These are phyloP conservation scores for Hyaloscypha hepaticicola DNA, from an alignment of 495 filamentous ascomycete species.

Conservation along the genomic window DNA sequence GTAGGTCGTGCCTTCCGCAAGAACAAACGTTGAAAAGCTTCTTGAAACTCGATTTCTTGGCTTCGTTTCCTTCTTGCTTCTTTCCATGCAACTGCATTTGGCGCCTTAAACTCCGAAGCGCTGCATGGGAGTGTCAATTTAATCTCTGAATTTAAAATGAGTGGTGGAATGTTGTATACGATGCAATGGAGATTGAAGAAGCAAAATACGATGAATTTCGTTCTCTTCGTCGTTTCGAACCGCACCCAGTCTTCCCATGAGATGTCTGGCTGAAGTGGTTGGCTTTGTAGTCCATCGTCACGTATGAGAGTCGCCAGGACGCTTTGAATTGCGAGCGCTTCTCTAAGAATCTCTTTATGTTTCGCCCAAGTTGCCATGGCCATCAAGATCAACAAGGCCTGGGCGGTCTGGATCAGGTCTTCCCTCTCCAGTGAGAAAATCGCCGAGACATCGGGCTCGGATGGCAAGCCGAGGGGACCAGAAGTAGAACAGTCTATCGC, in stretches of 20 bases:
- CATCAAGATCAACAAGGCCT: constrained; percentile 93
- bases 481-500: neutral
- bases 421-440: neutral
- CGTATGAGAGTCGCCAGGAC: constrained; percentile 50
- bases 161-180: constrained; percentile 84
- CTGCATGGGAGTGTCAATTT: constrained; percentile 85
- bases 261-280: constrained; percentile 37
- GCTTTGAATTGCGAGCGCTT: constrained; percentile 81
- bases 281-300: constrained; percentile 34
- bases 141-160: constrained; percentile 89
- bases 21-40: constrained; percentile 8
- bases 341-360: constrained; percentile 77
- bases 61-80: constrained; percentile 36
- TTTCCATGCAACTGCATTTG: constrained; percentile 51
- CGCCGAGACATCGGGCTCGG: neutral
- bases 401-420: constrained; percentile 82
- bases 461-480: neutral
- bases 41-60: constrained; percentile 22
- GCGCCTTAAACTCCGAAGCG: constrained; percentile 81
- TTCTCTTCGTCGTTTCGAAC: constrained; percentile 86
- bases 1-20: constrained; percentile 31
- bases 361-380: constrained; percentile 85
- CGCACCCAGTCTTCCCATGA: constrained; percentile 81
- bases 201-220: constrained; percentile 84
- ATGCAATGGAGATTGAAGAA: constrained; percentile 85